A percentile compares a stretch with the other conserved stretches of the same genome.
Conservation (phyloP, 495 filamentous ascomycete genomes). For the Hypoxylon rickii region DNA sequence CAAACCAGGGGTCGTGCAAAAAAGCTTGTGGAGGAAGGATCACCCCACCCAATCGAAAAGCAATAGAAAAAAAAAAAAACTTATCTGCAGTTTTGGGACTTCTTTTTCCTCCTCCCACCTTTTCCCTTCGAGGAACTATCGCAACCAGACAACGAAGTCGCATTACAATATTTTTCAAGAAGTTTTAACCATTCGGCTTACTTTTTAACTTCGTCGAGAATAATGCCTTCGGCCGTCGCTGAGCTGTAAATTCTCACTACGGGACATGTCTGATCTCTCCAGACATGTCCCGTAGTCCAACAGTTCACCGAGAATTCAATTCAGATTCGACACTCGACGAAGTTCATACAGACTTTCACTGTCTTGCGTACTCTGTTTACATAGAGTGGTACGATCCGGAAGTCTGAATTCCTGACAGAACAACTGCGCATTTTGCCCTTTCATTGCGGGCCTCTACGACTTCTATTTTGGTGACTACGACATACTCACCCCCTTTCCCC, state of each 20-base stretch:
- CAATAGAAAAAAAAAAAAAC: constrained; percentile 42
- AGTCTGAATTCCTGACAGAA: constrained; percentile 36
- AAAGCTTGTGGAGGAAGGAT: constrained; percentile 21
- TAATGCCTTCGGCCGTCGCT: constrained; percentile 85
- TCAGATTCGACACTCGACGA: constrained; percentile 72
- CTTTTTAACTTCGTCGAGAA: constrained; percentile 78
- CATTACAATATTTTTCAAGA: constrained; percentile 51
- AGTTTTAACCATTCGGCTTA: constrained; percentile 37
- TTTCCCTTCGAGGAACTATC: constrained; percentile 41
- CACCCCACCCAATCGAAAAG: constrained; percentile 35
- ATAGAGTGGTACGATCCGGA: constrained; percentile 20
- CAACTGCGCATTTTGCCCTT: constrained; percentile 24
- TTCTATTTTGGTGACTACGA: constrained; percentile 37
- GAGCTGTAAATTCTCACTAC: constrained; percentile 93
- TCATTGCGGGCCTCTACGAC: constrained; percentile 17
- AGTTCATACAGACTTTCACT: constrained; percentile 59
- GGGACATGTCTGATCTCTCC: constrained; percentile 57
- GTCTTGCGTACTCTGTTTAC: constrained; percentile 42
- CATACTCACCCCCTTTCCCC: constrained; percentile 12
- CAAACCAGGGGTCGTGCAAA: constrained; percentile 24
- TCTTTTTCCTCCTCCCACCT: constrained; percentile 36
- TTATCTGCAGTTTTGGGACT: constrained; percentile 27
- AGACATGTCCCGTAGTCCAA: constrained; percentile 68
- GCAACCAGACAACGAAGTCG: constrained; percentile 71
- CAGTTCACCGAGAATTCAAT: constrained; percentile 82